Percentiles rank a stretch among this genome's conserved stretches.
Conservation (phyloP, 257 asterid species). For the Eustoma russellianum region DNA sequence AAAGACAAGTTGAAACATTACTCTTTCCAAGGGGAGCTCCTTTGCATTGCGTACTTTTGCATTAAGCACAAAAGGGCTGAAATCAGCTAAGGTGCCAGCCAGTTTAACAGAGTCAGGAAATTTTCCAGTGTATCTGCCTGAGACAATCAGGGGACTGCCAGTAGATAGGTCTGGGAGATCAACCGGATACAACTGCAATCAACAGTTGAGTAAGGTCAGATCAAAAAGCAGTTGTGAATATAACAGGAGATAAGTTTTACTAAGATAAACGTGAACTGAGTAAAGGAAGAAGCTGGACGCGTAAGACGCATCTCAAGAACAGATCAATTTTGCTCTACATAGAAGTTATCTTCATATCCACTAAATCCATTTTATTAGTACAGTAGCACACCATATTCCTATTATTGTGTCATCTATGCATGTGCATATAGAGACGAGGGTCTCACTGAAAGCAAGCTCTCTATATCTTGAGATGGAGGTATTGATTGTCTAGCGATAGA, state of each 20-base stretch:
- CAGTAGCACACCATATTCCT: too few relatives aligned
- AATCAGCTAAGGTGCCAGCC: constrained; percentile 55
- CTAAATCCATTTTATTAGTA: too few relatives aligned
- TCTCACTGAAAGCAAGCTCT: too few relatives aligned
- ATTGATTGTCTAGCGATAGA: too few relatives aligned
- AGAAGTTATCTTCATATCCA: too few relatives aligned
- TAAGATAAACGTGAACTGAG: too few relatives aligned
- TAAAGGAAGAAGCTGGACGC: too few relatives aligned
- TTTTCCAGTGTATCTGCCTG: constrained; percentile 64
- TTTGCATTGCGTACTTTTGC: constrained; percentile 49
- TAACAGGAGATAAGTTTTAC: not conserved
- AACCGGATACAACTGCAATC: constrained; percentile 57
- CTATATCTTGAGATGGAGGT: too few relatives aligned
- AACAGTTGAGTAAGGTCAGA: not conserved
- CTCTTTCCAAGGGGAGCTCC: constrained; percentile 64
- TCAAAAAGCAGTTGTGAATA: not conserved
- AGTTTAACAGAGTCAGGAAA: constrained; percentile 50
- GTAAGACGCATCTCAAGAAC: too few relatives aligned
- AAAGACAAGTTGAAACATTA: constrained; percentile 22
- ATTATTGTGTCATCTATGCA: too few relatives aligned
- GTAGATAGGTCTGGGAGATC: constrained; percentile 56
- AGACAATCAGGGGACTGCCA: constrained; percentile 55
- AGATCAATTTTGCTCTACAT: too few relatives aligned
- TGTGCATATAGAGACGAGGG: too few relatives aligned
- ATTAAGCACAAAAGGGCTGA: constrained; percentile 29